phyloP scores from a whole-genome alignment of 306 rosid genomes.

The Glycine soja region DNA sequence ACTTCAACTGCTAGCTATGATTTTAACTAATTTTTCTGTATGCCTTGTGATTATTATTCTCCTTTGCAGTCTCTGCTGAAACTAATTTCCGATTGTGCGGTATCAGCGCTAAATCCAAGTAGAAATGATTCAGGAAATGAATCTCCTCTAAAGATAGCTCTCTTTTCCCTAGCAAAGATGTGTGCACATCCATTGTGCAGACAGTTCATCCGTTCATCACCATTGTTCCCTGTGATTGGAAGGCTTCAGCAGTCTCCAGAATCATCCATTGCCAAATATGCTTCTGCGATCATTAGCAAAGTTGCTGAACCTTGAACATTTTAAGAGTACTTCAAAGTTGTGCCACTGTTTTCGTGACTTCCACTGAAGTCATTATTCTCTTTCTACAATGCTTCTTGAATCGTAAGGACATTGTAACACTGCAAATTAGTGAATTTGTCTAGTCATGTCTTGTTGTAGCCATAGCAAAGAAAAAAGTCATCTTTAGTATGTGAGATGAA shows the following conservation, averaged over 20 bases:
- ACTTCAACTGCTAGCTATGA: neutral
- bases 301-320: conserved; percentile 66
- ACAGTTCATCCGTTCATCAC: conserved; percentile 81
- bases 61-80: conserved; percentile 75
- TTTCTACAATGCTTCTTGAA: neutral
- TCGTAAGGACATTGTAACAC: conserved; percentile 14
- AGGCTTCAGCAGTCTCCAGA: conserved; percentile 85
- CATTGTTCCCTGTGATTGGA: conserved; percentile 73
- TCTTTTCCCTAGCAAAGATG: conserved; percentile 92
- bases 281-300: conserved; percentile 66
- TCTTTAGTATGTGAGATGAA: conserved; percentile 25
- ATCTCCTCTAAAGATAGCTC: conserved; percentile 94
- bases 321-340: neutral
- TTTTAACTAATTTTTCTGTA: neutral
- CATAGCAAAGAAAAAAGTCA: neutral
- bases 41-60: neutral
- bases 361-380: conserved; percentile 33
- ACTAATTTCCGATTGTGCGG: conserved; percentile 80
- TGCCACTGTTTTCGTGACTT: conserved; percentile 29
- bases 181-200: conserved; percentile 83
- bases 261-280: conserved; percentile 75
- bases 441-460: neutral
- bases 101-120: conserved; percentile 67
- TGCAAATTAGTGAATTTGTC: conserved; percentile 23
- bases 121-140: conserved; percentile 73